These are phyloP conservation scores for Pouteria glomerata DNA, from an alignment of 148 eudicot genomes.

Conservation along the genomic window DNA sequence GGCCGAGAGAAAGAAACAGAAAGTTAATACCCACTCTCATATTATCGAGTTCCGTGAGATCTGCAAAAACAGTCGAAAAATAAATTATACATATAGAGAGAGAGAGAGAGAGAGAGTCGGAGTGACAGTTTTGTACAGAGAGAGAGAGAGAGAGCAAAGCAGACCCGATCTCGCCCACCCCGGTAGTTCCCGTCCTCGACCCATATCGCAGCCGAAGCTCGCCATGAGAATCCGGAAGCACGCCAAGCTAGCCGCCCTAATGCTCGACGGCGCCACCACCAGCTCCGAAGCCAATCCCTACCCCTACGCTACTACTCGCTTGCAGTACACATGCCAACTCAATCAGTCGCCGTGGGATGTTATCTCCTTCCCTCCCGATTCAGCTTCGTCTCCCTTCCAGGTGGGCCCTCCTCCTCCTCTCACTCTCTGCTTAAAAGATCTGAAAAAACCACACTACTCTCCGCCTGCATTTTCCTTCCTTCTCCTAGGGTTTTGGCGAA, in stretches of 20 bases:
- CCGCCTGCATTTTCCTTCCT: conserved; percentile 9
- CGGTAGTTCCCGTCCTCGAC: background rate
- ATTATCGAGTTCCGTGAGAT: conserved; percentile 18
- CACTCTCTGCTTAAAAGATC: conserved; percentile 1
- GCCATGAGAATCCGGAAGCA: conserved; percentile 17
- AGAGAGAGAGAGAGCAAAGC: background rate
- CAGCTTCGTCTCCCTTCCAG: conserved; percentile 21
- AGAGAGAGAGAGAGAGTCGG: background rate
- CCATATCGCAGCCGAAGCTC: background rate
- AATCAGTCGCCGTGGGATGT: conserved; percentile 51
- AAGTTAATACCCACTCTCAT: background rate
- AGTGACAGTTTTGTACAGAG: background rate
- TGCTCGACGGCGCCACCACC: background rate
- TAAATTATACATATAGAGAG: background rate
- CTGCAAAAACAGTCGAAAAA: conserved; percentile 5
- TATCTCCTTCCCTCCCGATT: conserved; percentile 20
- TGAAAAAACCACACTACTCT: background rate
- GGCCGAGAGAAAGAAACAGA: background rate
- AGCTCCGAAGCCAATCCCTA: background rate
- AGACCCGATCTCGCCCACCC: background rate
- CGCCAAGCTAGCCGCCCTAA: conserved; percentile 11
- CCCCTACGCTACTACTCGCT: background rate
- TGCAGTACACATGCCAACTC: conserved; percentile 15
- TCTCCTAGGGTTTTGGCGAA: conserved; percentile 29
- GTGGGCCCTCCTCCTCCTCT: conserved; percentile 4